phyloP scores from a whole-genome alignment of 2,329 filamentous ascomycete genomes.

The Cytospora chrysosperma region DNA sequence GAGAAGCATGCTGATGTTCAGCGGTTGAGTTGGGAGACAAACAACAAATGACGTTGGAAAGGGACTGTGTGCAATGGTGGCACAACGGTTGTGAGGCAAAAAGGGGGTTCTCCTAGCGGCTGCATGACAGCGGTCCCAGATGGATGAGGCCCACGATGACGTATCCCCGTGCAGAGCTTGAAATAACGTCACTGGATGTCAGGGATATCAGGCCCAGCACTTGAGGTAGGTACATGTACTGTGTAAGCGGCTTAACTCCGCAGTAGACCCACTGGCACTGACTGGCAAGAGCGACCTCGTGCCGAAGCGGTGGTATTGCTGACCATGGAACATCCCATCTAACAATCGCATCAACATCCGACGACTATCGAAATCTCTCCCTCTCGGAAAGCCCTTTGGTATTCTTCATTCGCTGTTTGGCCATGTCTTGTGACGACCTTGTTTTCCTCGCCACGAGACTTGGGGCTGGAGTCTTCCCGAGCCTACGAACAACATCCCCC shows the following conservation, averaged over 20 bases:
- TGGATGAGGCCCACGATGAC: not conserved
- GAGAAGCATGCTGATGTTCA: not conserved
- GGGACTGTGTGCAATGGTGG: not conserved
- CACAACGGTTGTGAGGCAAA: not conserved
- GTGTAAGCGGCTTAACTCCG: not conserved
- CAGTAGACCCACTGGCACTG: too few species aligned
- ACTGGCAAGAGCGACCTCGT: not conserved
- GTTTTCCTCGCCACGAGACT: not conserved
- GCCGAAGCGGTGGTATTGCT: conserved; percentile 2
- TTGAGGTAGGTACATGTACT: too few species aligned
- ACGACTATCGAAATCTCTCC: not conserved
- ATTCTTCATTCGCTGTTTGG: conserved; percentile 3
- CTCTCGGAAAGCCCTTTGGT: too few species aligned
- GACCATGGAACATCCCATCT: conserved; percentile 3
- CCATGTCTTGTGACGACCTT: conserved; percentile 7
- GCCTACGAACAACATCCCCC: not conserved
- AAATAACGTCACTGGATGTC: not conserved
- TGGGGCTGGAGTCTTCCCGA: conserved; percentile 6
- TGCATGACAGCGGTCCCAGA: not conserved
- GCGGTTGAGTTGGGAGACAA: not conserved
- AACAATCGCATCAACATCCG: not conserved
- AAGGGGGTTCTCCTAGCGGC: not conserved
- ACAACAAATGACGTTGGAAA: not conserved
- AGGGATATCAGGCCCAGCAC: too few species aligned
- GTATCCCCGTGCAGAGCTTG: not conserved